These are phyloP conservation scores for Speleostelium caveatum DNA, from an alignment of 78 protist species.

Conservation along the genomic window DNA sequence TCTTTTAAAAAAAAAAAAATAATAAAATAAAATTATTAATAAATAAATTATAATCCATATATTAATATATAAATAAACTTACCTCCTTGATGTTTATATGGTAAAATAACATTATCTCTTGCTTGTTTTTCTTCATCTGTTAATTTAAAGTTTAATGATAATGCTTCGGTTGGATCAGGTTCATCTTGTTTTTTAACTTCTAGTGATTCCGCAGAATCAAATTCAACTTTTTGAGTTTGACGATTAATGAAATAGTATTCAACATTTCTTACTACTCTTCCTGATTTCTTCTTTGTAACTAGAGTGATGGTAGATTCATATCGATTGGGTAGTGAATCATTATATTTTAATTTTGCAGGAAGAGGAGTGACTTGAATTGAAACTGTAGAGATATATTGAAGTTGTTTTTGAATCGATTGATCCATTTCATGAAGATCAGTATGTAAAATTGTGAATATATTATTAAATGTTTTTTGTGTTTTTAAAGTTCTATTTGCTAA, in stretches of 20 bases:
- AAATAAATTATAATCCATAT: too few species aligned
- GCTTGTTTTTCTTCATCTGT: slow-evolving; percentile 74
- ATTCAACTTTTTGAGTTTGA: slow-evolving; percentile 18
- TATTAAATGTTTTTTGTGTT: slow-evolving; percentile 11
- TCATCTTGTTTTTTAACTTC: slow-evolving; percentile 36
- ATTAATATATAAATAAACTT: too few species aligned
- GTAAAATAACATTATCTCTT: slow-evolving; percentile 61
- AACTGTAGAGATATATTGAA: slow-evolving; percentile 61
- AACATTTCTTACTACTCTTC: slow-evolving; percentile 71
- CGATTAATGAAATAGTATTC: slow-evolving; percentile 63
- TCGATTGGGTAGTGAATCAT: slow-evolving; percentile 37
- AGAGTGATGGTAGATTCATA: slow-evolving; percentile 72
- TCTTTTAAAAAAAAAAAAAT: background rate
- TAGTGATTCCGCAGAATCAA: slow-evolving; percentile 68
- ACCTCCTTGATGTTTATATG: slow-evolving; percentile 76
- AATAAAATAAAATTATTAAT: too few species aligned
- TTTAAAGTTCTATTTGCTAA: background rate
- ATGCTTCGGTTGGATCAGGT: slow-evolving; percentile 65
- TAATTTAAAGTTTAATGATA: slow-evolving; percentile 75
- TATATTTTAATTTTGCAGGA: slow-evolving; percentile 36
- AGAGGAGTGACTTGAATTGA: slow-evolving; percentile 62
- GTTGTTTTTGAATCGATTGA: slow-evolving; percentile 21
- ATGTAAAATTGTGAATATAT: slow-evolving; percentile 58
- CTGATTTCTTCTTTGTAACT: slow-evolving; percentile 57
- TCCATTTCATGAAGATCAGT: slow-evolving; percentile 51